phyloP scores from a whole-genome alignment of 345 rosid genomes.

The Draba incana region DNA sequence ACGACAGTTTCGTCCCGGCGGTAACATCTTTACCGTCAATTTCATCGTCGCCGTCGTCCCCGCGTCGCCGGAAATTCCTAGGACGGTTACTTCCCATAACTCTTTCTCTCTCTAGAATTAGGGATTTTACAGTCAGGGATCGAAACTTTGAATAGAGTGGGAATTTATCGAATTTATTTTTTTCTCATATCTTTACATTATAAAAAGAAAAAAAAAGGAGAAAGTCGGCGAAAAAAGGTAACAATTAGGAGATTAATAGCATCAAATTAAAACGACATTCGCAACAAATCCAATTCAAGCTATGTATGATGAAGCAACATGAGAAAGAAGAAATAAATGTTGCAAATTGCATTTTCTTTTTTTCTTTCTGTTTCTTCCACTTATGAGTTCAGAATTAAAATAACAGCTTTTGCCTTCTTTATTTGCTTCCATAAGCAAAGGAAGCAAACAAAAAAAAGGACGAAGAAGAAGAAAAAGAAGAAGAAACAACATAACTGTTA shows the following conservation, averaged over 20 bases:
- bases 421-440: constrained; percentile 25
- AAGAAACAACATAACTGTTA: constrained; percentile 41
- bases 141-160: background rate
- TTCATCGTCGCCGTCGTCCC: constrained; percentile 46
- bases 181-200: too few relatives aligned
- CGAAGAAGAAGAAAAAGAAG: constrained; percentile 26
- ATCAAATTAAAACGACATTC: too few relatives aligned
- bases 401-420: constrained; percentile 22
- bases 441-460: constrained; percentile 12
- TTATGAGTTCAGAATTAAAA: constrained; percentile 16
- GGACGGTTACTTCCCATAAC: constrained; percentile 61
- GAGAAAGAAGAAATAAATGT: background rate
- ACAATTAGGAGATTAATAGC: too few relatives aligned
- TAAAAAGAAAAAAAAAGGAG: too few relatives aligned
- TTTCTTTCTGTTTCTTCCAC: background rate
- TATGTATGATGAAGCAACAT: too few relatives aligned
- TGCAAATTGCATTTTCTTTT: constrained; percentile 19
- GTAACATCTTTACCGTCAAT: constrained; percentile 20
- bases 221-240: too few relatives aligned
- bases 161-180: too few relatives aligned
- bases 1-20: constrained; percentile 37
- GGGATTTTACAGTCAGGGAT: constrained; percentile 25
- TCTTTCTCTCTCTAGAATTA: background rate
- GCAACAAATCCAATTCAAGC: too few relatives aligned
- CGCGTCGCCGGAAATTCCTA: constrained; percentile 83